Base-by-base conservation (phyloP, 1,284 basidiomycete genomes). In the Dichomitus squalens region DNA sequence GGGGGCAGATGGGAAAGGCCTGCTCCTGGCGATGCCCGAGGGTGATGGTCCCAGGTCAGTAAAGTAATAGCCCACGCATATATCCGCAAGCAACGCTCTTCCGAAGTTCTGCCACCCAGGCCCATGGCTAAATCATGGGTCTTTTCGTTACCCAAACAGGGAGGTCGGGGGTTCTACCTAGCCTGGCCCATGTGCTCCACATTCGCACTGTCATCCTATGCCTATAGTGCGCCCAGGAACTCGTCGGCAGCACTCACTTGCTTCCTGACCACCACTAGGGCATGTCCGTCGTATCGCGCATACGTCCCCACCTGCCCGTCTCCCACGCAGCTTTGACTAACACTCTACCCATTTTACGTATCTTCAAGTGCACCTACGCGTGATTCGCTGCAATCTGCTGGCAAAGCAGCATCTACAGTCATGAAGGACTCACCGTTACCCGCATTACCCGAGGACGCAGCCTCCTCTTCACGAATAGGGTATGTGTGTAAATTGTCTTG, bases 401-500 rank as follows among this genome's bases (percentile, higher is more conserved):
- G 29, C 20, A 29, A 47, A 31, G 31, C 29, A 14, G 44, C 0
- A 12, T n/a, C 27, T 3, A 34, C 44, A 8, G 39, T 55, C 25
- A 61, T 61, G 56, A 61, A 61, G 53, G 53, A 58, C n/a, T 39
- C 56, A 12, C 50, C 59, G 20, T 36, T 61, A 20, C 59, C 59
- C 23, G 36, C 59, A 12, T 21, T 61, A 2, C 59, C 59, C 16
- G 35, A 35, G 3, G 55, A 55, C 9, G 31, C 18, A 33, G 40
- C 27, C 33, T 23, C 41, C n/a, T 27, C 6, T 36, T n/a, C 31
- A 35, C 20, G 43, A 48, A 12, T 21, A 23, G 49, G 56, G 51
- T 57, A 4, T 20, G 51, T 57, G 6, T 18, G 46, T 57, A 35
- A 34, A 7, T 47, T n/a, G 18, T 47, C 44, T 4, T 21, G 44